phyloP scores from a whole-genome alignment of 2,329 filamentous ascomycete genomes.

The Colletotrichum euphorbiae region DNA sequence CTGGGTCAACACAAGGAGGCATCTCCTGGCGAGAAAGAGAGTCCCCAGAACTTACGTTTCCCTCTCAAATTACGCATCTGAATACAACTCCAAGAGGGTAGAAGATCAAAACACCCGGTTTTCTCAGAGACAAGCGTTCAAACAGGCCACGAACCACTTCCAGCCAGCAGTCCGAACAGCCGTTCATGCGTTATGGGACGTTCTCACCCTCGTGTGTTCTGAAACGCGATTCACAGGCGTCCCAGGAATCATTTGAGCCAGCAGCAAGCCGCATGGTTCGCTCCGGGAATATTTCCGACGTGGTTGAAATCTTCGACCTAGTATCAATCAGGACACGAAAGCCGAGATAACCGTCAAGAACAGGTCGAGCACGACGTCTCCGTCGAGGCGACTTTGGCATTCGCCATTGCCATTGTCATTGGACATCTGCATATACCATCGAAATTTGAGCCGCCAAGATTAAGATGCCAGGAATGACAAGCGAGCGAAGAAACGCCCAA shows the following conservation, averaged over 20 bases:
- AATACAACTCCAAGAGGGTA: neutral
- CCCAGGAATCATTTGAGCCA: neutral
- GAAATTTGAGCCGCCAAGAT: slow-evolving; percentile 9
- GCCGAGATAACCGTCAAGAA: slow-evolving; percentile 22
- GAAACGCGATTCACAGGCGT: slow-evolving; percentile 11
- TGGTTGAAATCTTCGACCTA: slow-evolving; percentile 25
- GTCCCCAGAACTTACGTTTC: neutral
- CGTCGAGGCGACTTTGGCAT: neutral
- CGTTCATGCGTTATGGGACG: slow-evolving; percentile 14
- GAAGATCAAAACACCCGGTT: neutral
- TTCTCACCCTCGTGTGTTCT: slow-evolving; percentile 15
- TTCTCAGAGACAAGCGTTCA: neutral
- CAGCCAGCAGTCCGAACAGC: slow-evolving; percentile 6
- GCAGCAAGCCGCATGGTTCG: neutral
- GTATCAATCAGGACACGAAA: slow-evolving; percentile 21
- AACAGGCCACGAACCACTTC: slow-evolving; percentile 2
- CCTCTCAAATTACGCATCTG: neutral
- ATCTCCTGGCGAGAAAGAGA: neutral
- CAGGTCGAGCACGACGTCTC: neutral
- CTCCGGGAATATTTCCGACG: slow-evolving; percentile 28
- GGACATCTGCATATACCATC: neutral
- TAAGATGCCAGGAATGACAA: slow-evolving; percentile 3
- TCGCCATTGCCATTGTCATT: neutral
- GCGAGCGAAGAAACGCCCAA: neutral
- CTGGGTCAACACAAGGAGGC: neutral